These are phyloP conservation scores for Diaporthe capsici DNA, from an alignment of 2,329 filamentous ascomycete genomes.

Conservation along the genomic window DNA sequence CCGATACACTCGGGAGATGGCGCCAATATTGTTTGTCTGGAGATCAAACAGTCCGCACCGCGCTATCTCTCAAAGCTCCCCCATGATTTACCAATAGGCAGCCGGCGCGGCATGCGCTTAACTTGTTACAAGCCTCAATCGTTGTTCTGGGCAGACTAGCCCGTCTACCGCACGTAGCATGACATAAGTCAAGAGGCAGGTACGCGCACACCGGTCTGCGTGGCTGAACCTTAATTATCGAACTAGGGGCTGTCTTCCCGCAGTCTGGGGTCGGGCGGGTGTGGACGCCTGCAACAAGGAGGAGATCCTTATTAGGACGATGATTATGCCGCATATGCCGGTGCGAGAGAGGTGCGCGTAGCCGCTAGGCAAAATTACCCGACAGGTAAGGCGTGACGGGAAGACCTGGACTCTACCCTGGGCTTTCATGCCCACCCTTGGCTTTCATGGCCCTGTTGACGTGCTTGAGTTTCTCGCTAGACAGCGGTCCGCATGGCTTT, in stretches of 20 bases:
- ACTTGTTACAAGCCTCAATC: background rate
- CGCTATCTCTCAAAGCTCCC: background rate
- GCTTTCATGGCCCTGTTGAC: background rate
- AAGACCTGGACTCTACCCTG: background rate
- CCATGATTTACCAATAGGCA: background rate
- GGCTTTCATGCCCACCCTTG: slow-evolving; percentile 9
- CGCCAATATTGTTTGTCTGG: background rate
- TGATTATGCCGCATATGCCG: slow-evolving; percentile 9
- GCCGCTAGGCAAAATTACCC: slow-evolving; percentile 19
- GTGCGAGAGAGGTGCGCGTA: background rate
- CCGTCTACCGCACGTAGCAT: background rate
- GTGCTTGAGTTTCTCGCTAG: background rate
- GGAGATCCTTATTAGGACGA: background rate
- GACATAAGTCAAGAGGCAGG: background rate
- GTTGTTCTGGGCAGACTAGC: background rate
- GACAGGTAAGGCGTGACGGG: slow-evolving; percentile 22
- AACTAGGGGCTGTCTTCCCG: slow-evolving; percentile 16
- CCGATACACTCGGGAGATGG: background rate
- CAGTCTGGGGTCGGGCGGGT: background rate
- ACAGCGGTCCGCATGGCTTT: background rate
- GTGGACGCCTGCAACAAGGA: background rate
- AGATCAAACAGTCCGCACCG: background rate
- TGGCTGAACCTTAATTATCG: slow-evolving; percentile 1
- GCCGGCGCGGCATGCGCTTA: slow-evolving; percentile 13
- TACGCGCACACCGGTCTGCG: background rate